These are phyloP conservation scores for Teunomyces atbi DNA, from an alignment of 805 yeast genomes.

Conservation along the genomic window DNA sequence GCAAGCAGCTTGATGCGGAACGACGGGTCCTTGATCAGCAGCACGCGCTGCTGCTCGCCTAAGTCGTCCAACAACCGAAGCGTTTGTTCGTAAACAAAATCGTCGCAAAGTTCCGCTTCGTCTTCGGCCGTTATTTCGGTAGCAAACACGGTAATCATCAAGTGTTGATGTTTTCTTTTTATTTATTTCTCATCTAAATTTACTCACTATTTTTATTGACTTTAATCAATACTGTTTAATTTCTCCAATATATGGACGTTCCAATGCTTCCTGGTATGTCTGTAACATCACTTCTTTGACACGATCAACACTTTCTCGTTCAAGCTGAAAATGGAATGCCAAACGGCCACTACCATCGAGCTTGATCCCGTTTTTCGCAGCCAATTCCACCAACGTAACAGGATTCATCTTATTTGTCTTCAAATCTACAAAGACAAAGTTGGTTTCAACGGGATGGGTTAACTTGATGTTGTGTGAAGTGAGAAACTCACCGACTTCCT, in stretches of 20 bases:
- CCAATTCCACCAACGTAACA: conserved; percentile 41
- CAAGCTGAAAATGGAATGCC: conserved; percentile 37
- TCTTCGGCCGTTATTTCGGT: conserved; percentile 11
- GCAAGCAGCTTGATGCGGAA: conserved; percentile 42
- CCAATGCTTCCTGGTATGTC: conserved; percentile 51
- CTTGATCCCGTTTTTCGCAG: conserved; percentile 58
- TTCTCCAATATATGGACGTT: conserved; percentile 42
- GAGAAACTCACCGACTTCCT: conserved; percentile 33
- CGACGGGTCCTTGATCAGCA: conserved; percentile 32
- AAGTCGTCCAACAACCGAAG: conserved; percentile 45
- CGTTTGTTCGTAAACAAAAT: conserved; percentile 47
- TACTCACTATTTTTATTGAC: not conserved
- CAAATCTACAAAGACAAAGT: conserved; percentile 41
- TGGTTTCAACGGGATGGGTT: conserved; percentile 39
- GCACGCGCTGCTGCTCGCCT: conserved; percentile 39
- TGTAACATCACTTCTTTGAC: conserved; percentile 55
- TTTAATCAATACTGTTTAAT: not conserved
- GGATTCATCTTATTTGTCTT: conserved; percentile 29
- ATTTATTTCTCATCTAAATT: not conserved
- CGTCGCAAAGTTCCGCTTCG: conserved; percentile 17
- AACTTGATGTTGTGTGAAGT: conserved; percentile 26
- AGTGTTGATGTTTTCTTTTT: not conserved
- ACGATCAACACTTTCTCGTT: conserved; percentile 28
- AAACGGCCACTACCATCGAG: conserved; percentile 21
- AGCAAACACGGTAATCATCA: conserved; percentile 10